Base-by-base conservation (phyloP, 108 stramenopile species). In the Cyclostephanos tholiformis region DNA sequence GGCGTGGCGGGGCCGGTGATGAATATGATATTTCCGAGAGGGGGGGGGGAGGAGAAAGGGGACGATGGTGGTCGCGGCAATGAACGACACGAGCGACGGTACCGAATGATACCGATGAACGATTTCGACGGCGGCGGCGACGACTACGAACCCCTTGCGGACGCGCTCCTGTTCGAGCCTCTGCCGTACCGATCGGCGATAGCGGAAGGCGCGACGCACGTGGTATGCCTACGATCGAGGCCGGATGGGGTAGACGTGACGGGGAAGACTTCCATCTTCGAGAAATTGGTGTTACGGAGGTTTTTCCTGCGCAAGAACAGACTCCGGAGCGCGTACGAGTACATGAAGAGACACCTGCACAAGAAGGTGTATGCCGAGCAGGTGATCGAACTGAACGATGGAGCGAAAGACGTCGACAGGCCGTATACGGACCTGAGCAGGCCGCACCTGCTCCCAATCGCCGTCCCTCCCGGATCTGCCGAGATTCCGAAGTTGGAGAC, bases 1-100 rank as follows among this genome's bases (percentile, higher is more conserved):
- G 97, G 97, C 16, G 89, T 98, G 62, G 95, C 97, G 2, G 97
- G 97, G 20, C 96, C 96, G 10, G 76, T 93, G 14, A 87, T 95
- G 82, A 93, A 94, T 52, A 61, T 62, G 38, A 70, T 29, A 51
- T 30, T 20, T 51, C 71, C 38, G 35, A 30, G n/a, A 57, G 41
- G 25, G 11, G 71, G 36, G 44, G 56, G 49, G 63, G 19, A 71
- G 68, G 44, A 46, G 16, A 38, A 32, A 4, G 71, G 30, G 44
- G 67, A 39, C 56, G 19, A 77, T 59, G 17, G 23, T 7, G 19
- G 20, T 1, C 6, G 19, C 4, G 41, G 41, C n/a, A n/a, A n/a
- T n/a, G n/a, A n/a, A 41, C 41, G 41, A 6, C 36, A 6, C 6
- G 36, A 6, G 11, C 11, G 35, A 50, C 23, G 32, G 57, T 67